A percentile compares a stretch with the other conserved stretches of the same genome.
Conservation (phyloP, 352 stramenopile genomes). For the Phytophthora quininea region DNA sequence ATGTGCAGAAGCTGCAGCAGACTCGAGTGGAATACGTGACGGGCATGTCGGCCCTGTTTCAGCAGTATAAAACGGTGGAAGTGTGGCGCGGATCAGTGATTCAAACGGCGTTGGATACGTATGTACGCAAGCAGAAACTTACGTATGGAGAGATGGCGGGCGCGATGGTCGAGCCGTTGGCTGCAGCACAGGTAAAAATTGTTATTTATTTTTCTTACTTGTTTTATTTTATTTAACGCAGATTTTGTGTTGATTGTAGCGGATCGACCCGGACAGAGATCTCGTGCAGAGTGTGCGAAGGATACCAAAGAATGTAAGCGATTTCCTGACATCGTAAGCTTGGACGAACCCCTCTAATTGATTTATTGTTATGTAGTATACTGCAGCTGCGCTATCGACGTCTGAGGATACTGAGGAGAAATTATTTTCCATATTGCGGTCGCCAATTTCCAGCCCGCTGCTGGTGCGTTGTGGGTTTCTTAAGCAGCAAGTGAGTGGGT, state of each 20-base stretch:
- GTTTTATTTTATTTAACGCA: constrained; percentile 5
- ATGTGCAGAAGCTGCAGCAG: constrained; percentile 69
- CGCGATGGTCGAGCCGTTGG: constrained; percentile 70
- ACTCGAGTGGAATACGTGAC: constrained; percentile 82
- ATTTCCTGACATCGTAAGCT: background rate
- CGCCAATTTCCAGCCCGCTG: constrained; percentile 71
- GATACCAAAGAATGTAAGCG: constrained; percentile 83
- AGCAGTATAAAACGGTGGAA: constrained; percentile 86
- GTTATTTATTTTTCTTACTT: background rate
- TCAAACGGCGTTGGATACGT: constrained; percentile 78
- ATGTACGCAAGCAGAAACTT: constrained; percentile 83
- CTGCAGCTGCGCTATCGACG: constrained; percentile 61
- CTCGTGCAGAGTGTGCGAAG: constrained; percentile 75
- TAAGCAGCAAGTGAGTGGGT: constrained; percentile 74
- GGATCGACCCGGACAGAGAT: constrained; percentile 80
- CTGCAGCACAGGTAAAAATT: constrained; percentile 55
- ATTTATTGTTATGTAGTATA: constrained; percentile 48
- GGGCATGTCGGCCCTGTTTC: constrained; percentile 80
- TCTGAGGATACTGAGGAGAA: constrained; percentile 62
- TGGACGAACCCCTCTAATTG: constrained; percentile 1
- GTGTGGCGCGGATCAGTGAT: constrained; percentile 72
- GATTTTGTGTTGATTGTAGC: constrained; percentile 37
- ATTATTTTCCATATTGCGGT: constrained; percentile 69
- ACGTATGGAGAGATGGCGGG: constrained; percentile 74
- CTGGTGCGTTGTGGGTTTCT: constrained; percentile 79